Percentiles rank a stretch among this genome's conserved stretches.
Evolutionary conservation across 2,329 filamentous ascomycete species (phyloP).

Genomic region (Helotiales sp.): DNA sequence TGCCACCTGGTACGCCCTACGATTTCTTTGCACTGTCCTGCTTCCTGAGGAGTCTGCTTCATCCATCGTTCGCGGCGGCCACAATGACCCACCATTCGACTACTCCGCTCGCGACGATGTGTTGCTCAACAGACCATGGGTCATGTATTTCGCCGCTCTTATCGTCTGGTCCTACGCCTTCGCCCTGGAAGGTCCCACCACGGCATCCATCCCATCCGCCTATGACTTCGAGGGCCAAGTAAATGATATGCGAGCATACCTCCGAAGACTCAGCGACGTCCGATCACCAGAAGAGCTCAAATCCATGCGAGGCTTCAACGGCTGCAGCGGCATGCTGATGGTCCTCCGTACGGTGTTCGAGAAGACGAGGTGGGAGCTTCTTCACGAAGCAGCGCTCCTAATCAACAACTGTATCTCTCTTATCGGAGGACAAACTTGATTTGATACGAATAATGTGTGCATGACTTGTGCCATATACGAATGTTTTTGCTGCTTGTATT

Average conservation of each 20-base stretch:
- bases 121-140: constrained; percentile 90
- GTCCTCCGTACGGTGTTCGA: constrained; percentile 82
- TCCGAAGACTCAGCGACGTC: constrained; percentile 74
- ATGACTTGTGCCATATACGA: background rate
- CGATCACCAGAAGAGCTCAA: constrained; percentile 78
- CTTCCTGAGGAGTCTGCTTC: constrained; percentile 59
- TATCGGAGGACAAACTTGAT: constrained; percentile 31
- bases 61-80: constrained; percentile 44
- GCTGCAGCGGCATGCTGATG: constrained; percentile 79
- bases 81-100: constrained; percentile 48
- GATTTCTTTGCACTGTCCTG: constrained; percentile 85
- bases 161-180: constrained; percentile 97
- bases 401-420: constrained; percentile 78
- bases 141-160: constrained; percentile 88
- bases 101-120: constrained; percentile 90
- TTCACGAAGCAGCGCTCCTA: constrained; percentile 84
- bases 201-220: constrained; percentile 49
- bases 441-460: constrained; percentile 11
- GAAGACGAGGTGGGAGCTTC: constrained; percentile 86
- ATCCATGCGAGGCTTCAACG: constrained; percentile 75
- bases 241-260: constrained; percentile 78
- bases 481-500: constrained; percentile 7
- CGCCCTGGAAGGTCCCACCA: constrained; percentile 81
- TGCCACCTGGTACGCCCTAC: constrained; percentile 89
- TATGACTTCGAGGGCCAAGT: constrained; percentile 68